A percentile compares a stretch with the other conserved stretches of the same genome.
phyloP scores from a whole-genome alignment of 495 filamentous ascomycete species.

The Aspergillus coremiiformis region DNA sequence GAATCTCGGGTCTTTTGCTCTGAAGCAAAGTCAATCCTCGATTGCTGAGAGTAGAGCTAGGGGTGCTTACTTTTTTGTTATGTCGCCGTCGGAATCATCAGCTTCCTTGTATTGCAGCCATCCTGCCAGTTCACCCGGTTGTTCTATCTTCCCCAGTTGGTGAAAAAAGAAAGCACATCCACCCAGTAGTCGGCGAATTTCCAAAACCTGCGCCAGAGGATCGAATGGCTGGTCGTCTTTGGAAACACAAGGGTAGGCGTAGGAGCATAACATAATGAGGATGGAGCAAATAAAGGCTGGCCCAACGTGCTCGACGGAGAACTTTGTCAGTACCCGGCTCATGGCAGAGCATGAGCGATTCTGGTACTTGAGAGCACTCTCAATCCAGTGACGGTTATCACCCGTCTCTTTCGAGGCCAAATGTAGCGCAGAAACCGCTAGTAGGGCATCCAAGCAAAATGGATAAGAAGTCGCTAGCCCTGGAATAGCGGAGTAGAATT shows the following conservation, averaged over 20 bases:
- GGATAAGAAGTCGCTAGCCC: constrained; percentile 36
- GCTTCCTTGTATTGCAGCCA: constrained; percentile 22
- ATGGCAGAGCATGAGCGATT: constrained; percentile 29
- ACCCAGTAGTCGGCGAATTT: constrained; percentile 28
- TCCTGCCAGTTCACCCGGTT: constrained; percentile 19
- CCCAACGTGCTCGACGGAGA: constrained; percentile 22
- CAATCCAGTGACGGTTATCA: constrained; percentile 26
- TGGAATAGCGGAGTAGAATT: constrained; percentile 39
- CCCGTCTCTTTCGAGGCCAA: constrained; percentile 30
- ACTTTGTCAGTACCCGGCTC: constrained; percentile 21
- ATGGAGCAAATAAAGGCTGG: constrained; percentile 37
- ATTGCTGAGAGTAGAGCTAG: neutral
- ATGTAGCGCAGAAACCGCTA: constrained; percentile 43
- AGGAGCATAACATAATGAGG: constrained; percentile 33
- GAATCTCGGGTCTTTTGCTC: constrained; percentile 6
- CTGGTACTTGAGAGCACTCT: constrained; percentile 31
- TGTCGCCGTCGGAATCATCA: constrained; percentile 9
- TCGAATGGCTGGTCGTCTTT: constrained; percentile 20
- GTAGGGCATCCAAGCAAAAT: constrained; percentile 41
- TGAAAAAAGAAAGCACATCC: constrained; percentile 31
- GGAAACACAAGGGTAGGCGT: constrained; percentile 31
- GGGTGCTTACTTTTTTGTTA: constrained; percentile 6
- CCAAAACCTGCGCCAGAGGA: constrained; percentile 26
- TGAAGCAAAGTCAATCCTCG: neutral
- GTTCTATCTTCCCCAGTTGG: constrained; percentile 19